Evolutionary conservation across 2,329 filamentous ascomycete genomes (phyloP), one percentile per base, ranked within the genome.

Genomic region (Hymenoscyphus fructigenus): DNA sequence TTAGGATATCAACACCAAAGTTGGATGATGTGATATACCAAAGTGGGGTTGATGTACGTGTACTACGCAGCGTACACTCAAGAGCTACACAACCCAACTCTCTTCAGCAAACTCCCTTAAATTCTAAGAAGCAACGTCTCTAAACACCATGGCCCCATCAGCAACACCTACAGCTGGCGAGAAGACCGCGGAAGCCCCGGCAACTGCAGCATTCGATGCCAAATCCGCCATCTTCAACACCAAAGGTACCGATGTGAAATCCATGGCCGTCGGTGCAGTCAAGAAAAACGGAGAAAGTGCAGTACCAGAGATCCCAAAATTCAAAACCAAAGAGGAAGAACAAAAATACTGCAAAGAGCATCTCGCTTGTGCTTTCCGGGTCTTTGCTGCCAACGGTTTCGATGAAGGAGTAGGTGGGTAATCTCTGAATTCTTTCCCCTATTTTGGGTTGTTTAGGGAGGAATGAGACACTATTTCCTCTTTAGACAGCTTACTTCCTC

Each of bases 361-460:
- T 50, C 77, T 81, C 72, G 80, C 80, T 0, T 78, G 72, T 2
- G 78, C 80, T 1, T 82, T 82, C 63, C 76, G 80, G 28, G 74
- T 80, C 6, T 81, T 81, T 69, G 76, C 77, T 14, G 75, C 77
- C 29, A 69, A 77, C 59, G 79, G 79, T 23, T 81, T 76, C 64
- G 67, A 75, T 5, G 79, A 81, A 62, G 79, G 79, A 12, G 71
- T 74, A 53, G 77, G 75, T 53, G 79, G 57, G 56, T n/a, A n/a
- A n/a, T n/a, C n/a, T n/a, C n/a, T n/a, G n/a, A n/a, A n/a, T n/a
- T n/a, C n/a, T n/a, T n/a, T n/a, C n/a, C n/a, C n/a, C n/a, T n/a
- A n/a, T n/a, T n/a, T n/a, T n/a, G n/a, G n/a, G n/a, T n/a, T n/a
- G n/a, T n/a, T n/a, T n/a, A n/a, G n/a, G n/a, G n/a, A n/a, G n/a